These are phyloP conservation scores for Candida hungchunana DNA, from an alignment of 805 yeast species.

Conservation along the genomic window DNA sequence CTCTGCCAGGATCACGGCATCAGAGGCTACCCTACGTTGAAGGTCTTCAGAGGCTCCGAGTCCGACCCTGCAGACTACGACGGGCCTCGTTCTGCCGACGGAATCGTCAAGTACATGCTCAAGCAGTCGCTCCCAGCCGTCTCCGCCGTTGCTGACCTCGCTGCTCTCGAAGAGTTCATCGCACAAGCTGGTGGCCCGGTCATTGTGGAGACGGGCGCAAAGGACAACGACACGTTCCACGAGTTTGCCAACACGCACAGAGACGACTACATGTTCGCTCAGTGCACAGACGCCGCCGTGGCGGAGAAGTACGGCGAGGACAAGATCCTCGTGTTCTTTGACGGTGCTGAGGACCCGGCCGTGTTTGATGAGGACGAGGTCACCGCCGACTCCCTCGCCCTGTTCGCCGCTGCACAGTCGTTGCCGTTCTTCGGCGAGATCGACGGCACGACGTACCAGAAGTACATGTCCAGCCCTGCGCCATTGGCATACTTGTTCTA, in stretches of 20 bases:
- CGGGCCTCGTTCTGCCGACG: constrained; percentile 80
- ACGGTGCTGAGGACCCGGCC: constrained; percentile 30
- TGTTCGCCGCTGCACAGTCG: constrained; percentile 47
- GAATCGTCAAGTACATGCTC: constrained; percentile 74
- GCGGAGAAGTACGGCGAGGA: constrained; percentile 32
- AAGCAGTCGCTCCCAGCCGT: constrained; percentile 82
- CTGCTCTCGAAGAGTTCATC: constrained; percentile 47
- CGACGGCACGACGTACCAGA: constrained; percentile 69
- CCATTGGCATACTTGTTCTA: constrained; percentile 92
- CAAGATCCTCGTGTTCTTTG: constrained; percentile 28
- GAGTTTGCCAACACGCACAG: constrained; percentile 59
- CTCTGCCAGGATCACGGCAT: constrained; percentile 65
- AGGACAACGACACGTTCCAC: constrained; percentile 54
- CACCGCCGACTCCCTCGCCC: constrained; percentile 22
- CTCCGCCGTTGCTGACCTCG: constrained; percentile 41
- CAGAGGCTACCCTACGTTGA: constrained; percentile 82
- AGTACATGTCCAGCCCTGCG: constrained; percentile 63
- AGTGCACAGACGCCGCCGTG: constrained; percentile 35
- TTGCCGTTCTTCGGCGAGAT: constrained; percentile 88
- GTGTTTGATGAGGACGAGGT: constrained; percentile 27
- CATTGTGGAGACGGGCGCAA: constrained; percentile 50
- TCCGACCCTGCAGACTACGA: constrained; percentile 57
- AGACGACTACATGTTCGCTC: constrained; percentile 60
- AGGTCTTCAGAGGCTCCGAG: constrained; percentile 55
- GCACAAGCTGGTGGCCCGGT: constrained; percentile 45